These are phyloP conservation scores for Thelonectria blattea DNA, from an alignment of 2,329 filamentous ascomycete genomes.

Conservation along the genomic window DNA sequence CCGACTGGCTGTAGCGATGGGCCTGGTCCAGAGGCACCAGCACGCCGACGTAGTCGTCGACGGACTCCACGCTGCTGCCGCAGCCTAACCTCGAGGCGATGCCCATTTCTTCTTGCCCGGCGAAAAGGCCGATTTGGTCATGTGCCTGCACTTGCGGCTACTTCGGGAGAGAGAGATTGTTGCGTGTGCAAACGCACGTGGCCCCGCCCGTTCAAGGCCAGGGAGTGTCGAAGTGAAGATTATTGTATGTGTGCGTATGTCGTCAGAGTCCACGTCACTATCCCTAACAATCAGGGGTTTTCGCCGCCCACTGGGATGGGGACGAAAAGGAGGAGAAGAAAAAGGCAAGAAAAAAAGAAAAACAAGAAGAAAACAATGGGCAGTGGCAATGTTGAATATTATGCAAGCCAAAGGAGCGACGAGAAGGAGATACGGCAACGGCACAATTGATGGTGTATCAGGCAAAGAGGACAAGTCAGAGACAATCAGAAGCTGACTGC, in stretches of 20 bases:
- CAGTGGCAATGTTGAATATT: slow-evolving; percentile 15
- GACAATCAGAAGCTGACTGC: slow-evolving; percentile 25
- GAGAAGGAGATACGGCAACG: slow-evolving; percentile 20
- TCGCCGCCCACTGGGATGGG: not conserved
- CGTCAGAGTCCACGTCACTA: not conserved
- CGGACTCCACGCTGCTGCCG: slow-evolving; percentile 50
- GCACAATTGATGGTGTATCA: not conserved
- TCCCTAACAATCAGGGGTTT: not conserved
- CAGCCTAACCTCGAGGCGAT: slow-evolving; percentile 41
- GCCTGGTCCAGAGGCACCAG: slow-evolving; percentile 61
- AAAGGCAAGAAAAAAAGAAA: slow-evolving; percentile 1
- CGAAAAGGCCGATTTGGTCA: not conserved
- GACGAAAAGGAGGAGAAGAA: not conserved
- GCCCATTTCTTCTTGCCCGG: slow-evolving; percentile 33
- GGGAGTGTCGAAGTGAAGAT: not conserved
- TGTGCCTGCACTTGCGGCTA: not conserved
- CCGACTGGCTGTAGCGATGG: slow-evolving; percentile 61
- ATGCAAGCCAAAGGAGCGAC: slow-evolving; percentile 10
- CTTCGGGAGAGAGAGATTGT: not conserved
- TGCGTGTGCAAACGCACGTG: not conserved
- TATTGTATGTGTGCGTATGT: not conserved
- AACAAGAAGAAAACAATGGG: slow-evolving; percentile 4
- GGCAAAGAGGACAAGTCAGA: slow-evolving; percentile 36
- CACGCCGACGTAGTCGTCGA: slow-evolving; percentile 58
- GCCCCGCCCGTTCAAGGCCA: not conserved